Conservation (phyloP, 257 asterid species). For the Solanum lycopersicoides region DNA sequence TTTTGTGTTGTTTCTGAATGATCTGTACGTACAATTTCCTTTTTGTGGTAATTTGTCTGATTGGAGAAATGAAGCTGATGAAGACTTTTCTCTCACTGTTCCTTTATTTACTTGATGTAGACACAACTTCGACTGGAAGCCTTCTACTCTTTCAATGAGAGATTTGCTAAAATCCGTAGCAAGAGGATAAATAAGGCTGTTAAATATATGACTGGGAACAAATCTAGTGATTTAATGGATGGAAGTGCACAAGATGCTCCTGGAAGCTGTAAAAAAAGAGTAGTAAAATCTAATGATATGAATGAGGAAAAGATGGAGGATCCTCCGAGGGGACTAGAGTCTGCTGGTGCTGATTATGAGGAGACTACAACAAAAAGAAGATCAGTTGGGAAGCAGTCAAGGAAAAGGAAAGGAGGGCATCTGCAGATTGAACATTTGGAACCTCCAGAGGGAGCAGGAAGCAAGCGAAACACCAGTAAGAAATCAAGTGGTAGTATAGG, state of each 20-base stretch:
- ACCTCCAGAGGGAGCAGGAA: constrained; percentile 10
- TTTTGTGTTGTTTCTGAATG: not conserved
- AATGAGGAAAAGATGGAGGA: constrained; percentile 17
- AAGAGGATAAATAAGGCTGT: constrained; percentile 85
- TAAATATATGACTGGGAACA: constrained; percentile 56
- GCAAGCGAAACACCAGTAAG: constrained; percentile 4
- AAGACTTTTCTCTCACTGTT: not conserved
- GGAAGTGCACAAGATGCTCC: constrained; percentile 28
- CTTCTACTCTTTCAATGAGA: constrained; percentile 86
- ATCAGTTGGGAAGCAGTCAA: constrained; percentile 21
- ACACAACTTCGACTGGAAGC: constrained; percentile 96
- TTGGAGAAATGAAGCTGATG: not conserved
- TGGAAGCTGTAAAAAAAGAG: constrained; percentile 40
- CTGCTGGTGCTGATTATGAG: constrained; percentile 9
- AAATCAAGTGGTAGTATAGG: constrained; percentile 19
- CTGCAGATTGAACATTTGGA: constrained; percentile 5
- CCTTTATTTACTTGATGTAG: constrained; percentile 25
- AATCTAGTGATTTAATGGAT: constrained; percentile 38
- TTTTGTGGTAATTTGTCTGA: not conserved
- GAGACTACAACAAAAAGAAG: constrained; percentile 5
- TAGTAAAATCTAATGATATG: constrained; percentile 17
- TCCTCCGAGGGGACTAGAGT: constrained; percentile 11
- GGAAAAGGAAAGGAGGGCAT: constrained; percentile 23
- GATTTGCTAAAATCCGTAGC: constrained; percentile 91
- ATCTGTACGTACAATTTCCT: not conserved